Evolutionary conservation across 176 grass and related monocot genomes (phyloP).

Genomic region (Carex parvula): DNA sequence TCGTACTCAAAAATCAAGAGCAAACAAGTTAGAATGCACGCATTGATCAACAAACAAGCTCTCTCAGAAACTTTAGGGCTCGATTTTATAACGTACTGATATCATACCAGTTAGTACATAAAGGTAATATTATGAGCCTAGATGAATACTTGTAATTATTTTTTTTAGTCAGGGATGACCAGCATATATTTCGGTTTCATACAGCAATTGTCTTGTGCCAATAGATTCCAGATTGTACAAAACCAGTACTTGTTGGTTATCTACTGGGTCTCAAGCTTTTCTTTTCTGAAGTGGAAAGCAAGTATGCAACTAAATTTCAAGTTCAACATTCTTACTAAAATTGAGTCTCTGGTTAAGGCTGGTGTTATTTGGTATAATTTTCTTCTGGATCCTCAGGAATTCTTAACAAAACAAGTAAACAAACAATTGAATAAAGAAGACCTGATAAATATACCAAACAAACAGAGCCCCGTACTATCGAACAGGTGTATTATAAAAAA

Average conservation of each 20-base stretch:
- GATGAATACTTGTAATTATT: not conserved
- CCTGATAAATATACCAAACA: not conserved
- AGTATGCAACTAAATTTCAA: not conserved
- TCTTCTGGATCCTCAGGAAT: not conserved
- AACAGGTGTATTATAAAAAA: not conserved
- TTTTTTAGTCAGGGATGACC: not conserved
- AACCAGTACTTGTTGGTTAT: not conserved
- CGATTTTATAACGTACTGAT: not conserved
- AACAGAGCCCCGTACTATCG: not conserved
- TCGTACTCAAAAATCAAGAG: slow-evolving; percentile 21
- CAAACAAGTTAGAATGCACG: not conserved
- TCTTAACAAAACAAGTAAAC: not conserved
- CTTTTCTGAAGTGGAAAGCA: not conserved
- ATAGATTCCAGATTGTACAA: not conserved
- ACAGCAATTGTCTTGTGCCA: not conserved
- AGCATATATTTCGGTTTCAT: not conserved
- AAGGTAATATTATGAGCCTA: not conserved
- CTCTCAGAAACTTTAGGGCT: too few species aligned
- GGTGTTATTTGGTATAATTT: not conserved
- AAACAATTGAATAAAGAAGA: not conserved
- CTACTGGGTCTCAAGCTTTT: not conserved
- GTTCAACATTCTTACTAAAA: not conserved
- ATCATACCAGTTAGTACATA: not conserved
- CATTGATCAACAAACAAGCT: too few species aligned
- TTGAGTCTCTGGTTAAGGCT: not conserved